Evolutionary conservation across 2,329 filamentous ascomycete species (phyloP), one percentile per base, ranked within the genome.

Genomic region (Colletotrichum somersetense): DNA sequence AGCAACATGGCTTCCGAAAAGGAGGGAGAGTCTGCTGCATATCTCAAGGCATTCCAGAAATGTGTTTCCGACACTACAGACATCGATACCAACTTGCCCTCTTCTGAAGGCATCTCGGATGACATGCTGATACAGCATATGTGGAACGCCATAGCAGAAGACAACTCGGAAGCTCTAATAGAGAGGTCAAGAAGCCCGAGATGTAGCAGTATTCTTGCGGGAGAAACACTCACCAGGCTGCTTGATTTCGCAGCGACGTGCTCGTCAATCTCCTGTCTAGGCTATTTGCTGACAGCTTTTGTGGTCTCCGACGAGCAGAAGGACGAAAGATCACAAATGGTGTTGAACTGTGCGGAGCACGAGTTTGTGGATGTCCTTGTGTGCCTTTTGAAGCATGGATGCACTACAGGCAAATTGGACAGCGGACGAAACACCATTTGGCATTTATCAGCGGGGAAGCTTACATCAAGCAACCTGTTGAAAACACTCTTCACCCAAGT

Each of bases 11-110:
- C 55, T 2, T 12, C 7, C 2, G 12, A 44, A 18, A 35, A 11
- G 23, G 33, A 57, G 16, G 66, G 50, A 5, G 52, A 68, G 5
- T 53, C 66, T n/a, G 23, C 52, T 1, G 66, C 66, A 10, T 68
- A 68, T n/a, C 30, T 68, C 4, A 68, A 57, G 12, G 66, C 66
- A 10, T 68, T 68, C 30, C 59, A 57, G n/a, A n/a, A 26, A 33
- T 61, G 18, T 7, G 23, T 65, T 3, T 30, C 44, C 6, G 52
- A 68, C 1, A 44, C 26, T 0, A 30, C 52, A 0, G 66, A 68
- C 2, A 42, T 68, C 12, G 66, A 65, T 10, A 20, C 23, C 11
- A n/a, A 35, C 10, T 20, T 68, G 3, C 42, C 61, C 11, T 5
- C 10, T 3, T 57, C 52, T 5, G 23, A 33, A n/a, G 66, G 40